These are phyloP conservation scores for Croton laevigatus DNA, from an alignment of 441 rosid species.

Conservation along the genomic window DNA sequence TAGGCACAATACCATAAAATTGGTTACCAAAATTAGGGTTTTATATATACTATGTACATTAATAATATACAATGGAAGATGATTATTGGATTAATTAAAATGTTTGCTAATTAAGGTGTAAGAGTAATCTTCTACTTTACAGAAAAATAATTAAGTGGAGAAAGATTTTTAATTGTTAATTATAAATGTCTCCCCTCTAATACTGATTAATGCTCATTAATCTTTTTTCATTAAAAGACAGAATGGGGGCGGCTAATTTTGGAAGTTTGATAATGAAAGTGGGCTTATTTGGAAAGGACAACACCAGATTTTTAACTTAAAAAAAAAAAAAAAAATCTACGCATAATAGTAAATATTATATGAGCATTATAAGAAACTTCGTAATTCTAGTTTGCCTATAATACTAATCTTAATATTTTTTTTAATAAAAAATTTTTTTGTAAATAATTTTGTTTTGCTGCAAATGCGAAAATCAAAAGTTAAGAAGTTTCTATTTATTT, in stretches of 20 bases:
- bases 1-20: not conserved
- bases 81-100: not conserved
- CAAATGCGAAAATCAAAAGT: not conserved
- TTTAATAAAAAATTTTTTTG: too few relatives aligned
- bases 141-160: not conserved
- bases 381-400: not conserved
- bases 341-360: not conserved
- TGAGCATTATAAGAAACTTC: conserved; percentile 11
- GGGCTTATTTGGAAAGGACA: not conserved
- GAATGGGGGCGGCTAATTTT: conserved; percentile 1
- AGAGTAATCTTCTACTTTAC: not conserved
- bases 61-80: not conserved
- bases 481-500: conserved; percentile 7
- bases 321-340: conserved; percentile 21
- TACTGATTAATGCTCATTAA: conserved; percentile 15
- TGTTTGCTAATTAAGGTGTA: not conserved
- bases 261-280: conserved; percentile 11
- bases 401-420: too few relatives aligned
- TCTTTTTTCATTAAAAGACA: conserved; percentile 6
- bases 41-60: not conserved
- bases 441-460: too few relatives aligned
- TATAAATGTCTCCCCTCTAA: not conserved
- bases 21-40: not conserved
- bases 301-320: not conserved
- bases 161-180: not conserved